Evolutionary conservation across 805 yeast species (phyloP).

Genomic region (Pichia gijzeniarum): DNA sequence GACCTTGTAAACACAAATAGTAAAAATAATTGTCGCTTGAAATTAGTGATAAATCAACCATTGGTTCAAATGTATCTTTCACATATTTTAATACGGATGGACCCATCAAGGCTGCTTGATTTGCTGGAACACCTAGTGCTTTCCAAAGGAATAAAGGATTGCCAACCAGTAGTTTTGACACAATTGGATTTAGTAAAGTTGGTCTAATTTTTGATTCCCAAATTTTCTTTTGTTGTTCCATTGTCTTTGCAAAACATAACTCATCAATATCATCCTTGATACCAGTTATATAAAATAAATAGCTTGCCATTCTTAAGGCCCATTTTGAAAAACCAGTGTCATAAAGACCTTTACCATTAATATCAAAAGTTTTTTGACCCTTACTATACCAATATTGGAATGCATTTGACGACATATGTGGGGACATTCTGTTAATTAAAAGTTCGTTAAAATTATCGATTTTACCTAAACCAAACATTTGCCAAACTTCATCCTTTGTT

Average conservation of each 20-base stretch:
- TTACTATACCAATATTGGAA: conserved; percentile 72
- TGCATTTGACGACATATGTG: conserved; percentile 72
- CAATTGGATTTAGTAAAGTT: conserved; percentile 61
- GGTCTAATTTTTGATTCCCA: conserved; percentile 65
- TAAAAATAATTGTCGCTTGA: conserved; percentile 74
- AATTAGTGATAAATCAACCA: conserved; percentile 55
- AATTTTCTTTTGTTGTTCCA: conserved; percentile 55
- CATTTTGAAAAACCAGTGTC: conserved; percentile 84
- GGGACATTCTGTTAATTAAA: conserved; percentile 50
- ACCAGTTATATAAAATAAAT: conserved; percentile 53
- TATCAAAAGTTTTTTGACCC: conserved; percentile 51
- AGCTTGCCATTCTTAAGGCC: conserved; percentile 68
- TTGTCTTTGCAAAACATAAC: conserved; percentile 49
- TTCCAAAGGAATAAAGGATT: conserved; percentile 85
- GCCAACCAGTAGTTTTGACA: conserved; percentile 63
- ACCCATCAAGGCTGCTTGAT: conserved; percentile 79
- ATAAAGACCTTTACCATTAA: conserved; percentile 55
- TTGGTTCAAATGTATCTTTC: conserved; percentile 72
- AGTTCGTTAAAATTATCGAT: conserved; percentile 46
- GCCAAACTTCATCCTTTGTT: conserved; percentile 58
- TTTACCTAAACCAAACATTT: conserved; percentile 69
- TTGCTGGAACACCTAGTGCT: conserved; percentile 83
- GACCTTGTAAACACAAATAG: conserved; percentile 58
- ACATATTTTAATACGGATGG: conserved; percentile 64
- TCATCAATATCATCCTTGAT: conserved; percentile 43